These are phyloP conservation scores for Eleusine coracana DNA, from an alignment of 176 grass and related monocot genomes.

Conservation along the genomic window DNA sequence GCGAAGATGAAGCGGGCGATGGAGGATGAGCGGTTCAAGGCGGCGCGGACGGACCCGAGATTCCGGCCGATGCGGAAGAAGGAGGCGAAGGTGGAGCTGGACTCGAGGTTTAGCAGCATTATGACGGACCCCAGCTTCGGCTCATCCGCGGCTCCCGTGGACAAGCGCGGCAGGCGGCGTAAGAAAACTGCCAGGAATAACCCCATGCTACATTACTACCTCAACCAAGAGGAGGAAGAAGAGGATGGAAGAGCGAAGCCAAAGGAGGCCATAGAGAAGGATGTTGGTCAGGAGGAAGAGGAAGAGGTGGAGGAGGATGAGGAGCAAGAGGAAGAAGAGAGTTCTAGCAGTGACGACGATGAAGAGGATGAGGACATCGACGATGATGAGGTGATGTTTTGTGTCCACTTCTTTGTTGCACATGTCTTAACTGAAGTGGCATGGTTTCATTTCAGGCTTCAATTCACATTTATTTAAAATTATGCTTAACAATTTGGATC, in stretches of 20 bases:
- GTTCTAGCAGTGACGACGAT: conserved; percentile 42
- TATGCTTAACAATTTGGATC: background rate
- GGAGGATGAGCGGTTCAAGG: conserved; percentile 67
- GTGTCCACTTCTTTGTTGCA: background rate
- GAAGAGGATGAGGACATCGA: conserved; percentile 54
- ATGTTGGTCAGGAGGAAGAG: conserved; percentile 27
- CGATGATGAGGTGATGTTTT: conserved; percentile 58
- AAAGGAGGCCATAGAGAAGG: conserved; percentile 17
- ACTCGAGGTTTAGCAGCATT: conserved; percentile 74
- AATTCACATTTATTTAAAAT: background rate
- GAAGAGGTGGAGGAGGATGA: conserved; percentile 37
- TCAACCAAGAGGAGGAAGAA: conserved; percentile 57
- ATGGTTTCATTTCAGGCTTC: background rate
- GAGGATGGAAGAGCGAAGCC: conserved; percentile 17
- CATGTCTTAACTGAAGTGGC: background rate
- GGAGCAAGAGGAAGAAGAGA: conserved; percentile 51
- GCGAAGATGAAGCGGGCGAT: conserved; percentile 47
- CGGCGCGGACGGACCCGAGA: conserved; percentile 60
- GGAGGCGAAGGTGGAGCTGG: conserved; percentile 74
- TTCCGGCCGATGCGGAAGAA: conserved; percentile 78
- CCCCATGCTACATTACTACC: conserved; percentile 75
- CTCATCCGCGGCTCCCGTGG: conserved; percentile 55
- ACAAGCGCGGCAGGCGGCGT: conserved; percentile 70
- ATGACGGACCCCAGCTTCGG: conserved; percentile 69
- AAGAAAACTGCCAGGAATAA: conserved; percentile 51